Percentiles rank a stretch among this genome's conserved stretches.
Conservation (phyloP, 2,329 filamentous ascomycete genomes). For the Amesomyces nigricolor region DNA sequence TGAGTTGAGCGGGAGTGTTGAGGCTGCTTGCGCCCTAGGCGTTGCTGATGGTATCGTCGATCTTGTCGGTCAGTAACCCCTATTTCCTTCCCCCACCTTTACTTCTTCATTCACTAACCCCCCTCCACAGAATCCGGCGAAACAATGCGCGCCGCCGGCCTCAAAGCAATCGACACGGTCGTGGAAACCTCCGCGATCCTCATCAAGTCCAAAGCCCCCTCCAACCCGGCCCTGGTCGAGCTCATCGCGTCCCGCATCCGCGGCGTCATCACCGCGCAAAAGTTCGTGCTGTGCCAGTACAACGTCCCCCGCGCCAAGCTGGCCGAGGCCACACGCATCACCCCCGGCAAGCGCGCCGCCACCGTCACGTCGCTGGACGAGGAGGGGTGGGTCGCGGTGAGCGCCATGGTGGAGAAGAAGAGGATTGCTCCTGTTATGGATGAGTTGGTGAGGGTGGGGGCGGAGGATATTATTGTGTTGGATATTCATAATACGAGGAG, state of each 20-base stretch:
- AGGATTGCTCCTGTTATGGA: constrained; percentile 84
- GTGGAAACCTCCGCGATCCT: constrained; percentile 82
- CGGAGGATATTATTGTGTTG: constrained; percentile 77
- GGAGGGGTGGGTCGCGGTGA: constrained; percentile 89
- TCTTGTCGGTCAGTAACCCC: constrained; percentile 69
- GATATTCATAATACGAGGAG: constrained; percentile 66
- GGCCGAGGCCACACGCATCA: constrained; percentile 64
- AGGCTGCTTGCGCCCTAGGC: constrained; percentile 90
- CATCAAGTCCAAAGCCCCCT: constrained; percentile 82
- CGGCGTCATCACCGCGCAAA: constrained; percentile 92
- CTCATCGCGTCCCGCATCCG: constrained; percentile 81
- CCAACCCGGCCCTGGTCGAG: constrained; percentile 73
- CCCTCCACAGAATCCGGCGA: constrained; percentile 83
- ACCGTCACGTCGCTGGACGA: constrained; percentile 87
- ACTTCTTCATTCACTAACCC: too few relatives aligned
- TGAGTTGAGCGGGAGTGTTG: constrained; percentile 92
- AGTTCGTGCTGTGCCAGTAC: constrained; percentile 93
- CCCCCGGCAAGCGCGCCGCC: constrained; percentile 87
- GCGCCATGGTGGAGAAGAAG: constrained; percentile 87
- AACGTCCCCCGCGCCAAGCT: constrained; percentile 75
- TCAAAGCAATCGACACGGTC: constrained; percentile 92
- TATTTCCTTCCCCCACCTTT: not conserved
- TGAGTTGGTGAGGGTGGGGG: constrained; percentile 67
- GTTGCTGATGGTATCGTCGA: constrained; percentile 97
- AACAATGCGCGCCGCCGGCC: constrained; percentile 92